A percentile compares a stretch with the other conserved stretches of the same genome.
Evolutionary conservation across 2,329 filamentous ascomycete species (phyloP).

Genomic region (Fusarium protoensiforme): DNA sequence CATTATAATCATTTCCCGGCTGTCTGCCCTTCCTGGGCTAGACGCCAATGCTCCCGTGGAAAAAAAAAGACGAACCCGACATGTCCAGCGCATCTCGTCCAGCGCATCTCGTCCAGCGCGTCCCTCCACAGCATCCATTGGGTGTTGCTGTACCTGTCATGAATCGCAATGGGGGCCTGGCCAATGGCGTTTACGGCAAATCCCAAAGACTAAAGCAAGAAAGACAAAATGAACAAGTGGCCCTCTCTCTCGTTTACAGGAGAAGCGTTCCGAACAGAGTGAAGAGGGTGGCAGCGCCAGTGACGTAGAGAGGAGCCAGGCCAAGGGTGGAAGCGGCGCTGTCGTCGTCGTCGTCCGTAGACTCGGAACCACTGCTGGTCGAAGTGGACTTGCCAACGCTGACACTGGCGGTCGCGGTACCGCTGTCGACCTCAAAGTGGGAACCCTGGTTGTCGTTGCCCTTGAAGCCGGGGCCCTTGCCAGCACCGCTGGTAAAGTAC

Average conservation of each 20-base stretch:
- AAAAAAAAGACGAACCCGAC: slow-evolving; percentile 40
- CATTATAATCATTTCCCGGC: slow-evolving; percentile 44
- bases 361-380: slow-evolving; percentile 31
- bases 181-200: slow-evolving; percentile 9
- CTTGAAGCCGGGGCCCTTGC: slow-evolving; percentile 62
- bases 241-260: slow-evolving; percentile 47
- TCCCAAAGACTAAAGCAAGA: slow-evolving; percentile 16
- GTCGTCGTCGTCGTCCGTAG: slow-evolving; percentile 40
- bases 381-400: slow-evolving; percentile 47
- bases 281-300: slow-evolving; percentile 49
- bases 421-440: slow-evolving; percentile 60
- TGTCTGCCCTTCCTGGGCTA: slow-evolving; percentile 37
- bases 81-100: slow-evolving; percentile 31
- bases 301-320: slow-evolving; percentile 49
- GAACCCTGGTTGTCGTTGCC: slow-evolving; percentile 57
- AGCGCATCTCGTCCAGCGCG: slow-evolving; percentile 38
- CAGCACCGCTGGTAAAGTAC: slow-evolving; percentile 66
- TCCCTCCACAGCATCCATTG: slow-evolving; percentile 17
- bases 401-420: slow-evolving; percentile 58
- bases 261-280: slow-evolving; percentile 54
- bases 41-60: slow-evolving; percentile 42
- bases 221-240: slow-evolving; percentile 17
- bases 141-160: slow-evolving; percentile 35
- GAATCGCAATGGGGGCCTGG: slow-evolving; percentile 27
- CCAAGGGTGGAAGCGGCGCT: slow-evolving; percentile 47